Conservation (phyloP, 345 rosid genomes). For the Gossypioides kirkii region DNA sequence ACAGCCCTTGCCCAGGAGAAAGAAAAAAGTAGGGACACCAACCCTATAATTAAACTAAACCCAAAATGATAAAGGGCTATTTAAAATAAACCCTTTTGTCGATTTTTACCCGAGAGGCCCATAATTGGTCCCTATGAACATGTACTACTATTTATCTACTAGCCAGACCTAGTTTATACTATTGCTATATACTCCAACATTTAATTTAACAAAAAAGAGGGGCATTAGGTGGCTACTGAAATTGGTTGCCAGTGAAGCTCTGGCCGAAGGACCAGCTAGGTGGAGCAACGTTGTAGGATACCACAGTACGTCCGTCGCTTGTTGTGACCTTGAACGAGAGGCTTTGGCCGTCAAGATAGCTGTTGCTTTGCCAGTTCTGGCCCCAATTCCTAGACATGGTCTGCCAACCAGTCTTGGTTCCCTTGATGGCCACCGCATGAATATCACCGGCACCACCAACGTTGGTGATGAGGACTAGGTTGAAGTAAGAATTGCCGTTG, state of each 20-base stretch:
- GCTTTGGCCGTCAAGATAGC: constrained; percentile 57
- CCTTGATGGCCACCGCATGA: constrained; percentile 51
- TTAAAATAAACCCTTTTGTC: no score
- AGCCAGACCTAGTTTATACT: no score
- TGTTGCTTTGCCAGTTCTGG: constrained; percentile 80
- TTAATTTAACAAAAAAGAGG: no score
- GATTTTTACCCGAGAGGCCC: constrained; percentile 18
- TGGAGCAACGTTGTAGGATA: constrained; percentile 58
- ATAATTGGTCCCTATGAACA: neutral
- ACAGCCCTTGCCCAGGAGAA: no score
- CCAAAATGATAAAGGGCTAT: constrained; percentile 27
- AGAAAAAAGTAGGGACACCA: neutral
- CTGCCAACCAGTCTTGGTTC: constrained; percentile 72
- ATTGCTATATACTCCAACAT: no score
- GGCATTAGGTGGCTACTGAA: constrained; percentile 25
- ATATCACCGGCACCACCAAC: constrained; percentile 87
- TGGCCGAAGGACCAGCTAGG: constrained; percentile 78
- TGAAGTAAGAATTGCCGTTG: constrained; percentile 81
- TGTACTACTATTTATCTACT: no score
- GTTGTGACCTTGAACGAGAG: constrained; percentile 75
- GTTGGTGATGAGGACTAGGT: constrained; percentile 66
- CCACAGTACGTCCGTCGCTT: constrained; percentile 52
- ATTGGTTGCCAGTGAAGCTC: constrained; percentile 57
- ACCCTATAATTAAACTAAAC: neutral
- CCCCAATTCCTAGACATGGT: constrained; percentile 85